Evolutionary conservation across 305 asterid genomes (phyloP).

Genomic region (Plantago coronopus): DNA sequence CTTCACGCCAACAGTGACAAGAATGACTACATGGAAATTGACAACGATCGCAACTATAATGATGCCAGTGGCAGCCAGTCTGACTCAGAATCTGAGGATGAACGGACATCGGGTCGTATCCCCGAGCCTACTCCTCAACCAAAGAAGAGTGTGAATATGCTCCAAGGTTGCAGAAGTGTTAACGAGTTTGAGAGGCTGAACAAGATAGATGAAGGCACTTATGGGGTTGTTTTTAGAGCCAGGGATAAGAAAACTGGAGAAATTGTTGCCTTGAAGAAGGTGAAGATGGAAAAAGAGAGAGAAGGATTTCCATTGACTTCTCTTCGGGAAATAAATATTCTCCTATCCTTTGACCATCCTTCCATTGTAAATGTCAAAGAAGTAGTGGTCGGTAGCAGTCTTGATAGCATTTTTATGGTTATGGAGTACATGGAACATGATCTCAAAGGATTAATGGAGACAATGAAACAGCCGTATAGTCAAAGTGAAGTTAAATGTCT

Average conservation of each 20-base stretch:
- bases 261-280: constrained; percentile 90
- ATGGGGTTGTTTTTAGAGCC: constrained; percentile 89
- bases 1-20: constrained; percentile 34
- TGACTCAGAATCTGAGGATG: constrained; percentile 56
- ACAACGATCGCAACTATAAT: constrained; percentile 35
- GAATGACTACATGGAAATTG: constrained; percentile 47
- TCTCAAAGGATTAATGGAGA: constrained; percentile 76
- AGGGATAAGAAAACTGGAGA: constrained; percentile 81
- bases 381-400: constrained; percentile 75
- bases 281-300: constrained; percentile 89
- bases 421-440: constrained; percentile 99
- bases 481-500: constrained; percentile 94
- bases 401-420: constrained; percentile 79
- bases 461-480: constrained; percentile 78
- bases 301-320: constrained; percentile 94
- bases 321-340: constrained; percentile 82
- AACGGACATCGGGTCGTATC: constrained; percentile 39
- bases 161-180: constrained; percentile 90
- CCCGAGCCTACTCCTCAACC: constrained; percentile 46
- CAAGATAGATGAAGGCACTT: constrained; percentile 93
- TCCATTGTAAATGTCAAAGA: constrained; percentile 87
- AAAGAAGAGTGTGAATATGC: constrained; percentile 79
- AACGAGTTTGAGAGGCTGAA: constrained; percentile 82
- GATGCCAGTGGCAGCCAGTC: constrained; percentile 42
- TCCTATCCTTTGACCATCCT: constrained; percentile 71